These are phyloP conservation scores for Plectosphaerella cucumerina DNA, from an alignment of 2,329 filamentous ascomycete genomes.

Conservation along the genomic window DNA sequence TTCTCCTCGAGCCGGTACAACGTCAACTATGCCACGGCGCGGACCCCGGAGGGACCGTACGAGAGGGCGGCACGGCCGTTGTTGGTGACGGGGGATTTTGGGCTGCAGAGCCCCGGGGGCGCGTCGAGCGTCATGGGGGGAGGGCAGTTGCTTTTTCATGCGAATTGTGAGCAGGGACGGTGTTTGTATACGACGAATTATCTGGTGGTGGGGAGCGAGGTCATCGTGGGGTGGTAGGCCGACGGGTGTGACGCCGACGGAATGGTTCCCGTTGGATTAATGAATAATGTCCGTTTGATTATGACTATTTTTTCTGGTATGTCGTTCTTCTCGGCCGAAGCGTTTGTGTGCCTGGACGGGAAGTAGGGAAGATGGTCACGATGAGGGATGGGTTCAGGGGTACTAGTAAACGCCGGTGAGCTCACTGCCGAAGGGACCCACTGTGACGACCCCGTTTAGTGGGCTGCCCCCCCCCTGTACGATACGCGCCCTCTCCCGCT, in stretches of 20 bases:
- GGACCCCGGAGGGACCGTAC: slow-evolving; percentile 31
- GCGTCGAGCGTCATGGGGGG: slow-evolving; percentile 27
- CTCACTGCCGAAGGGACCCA: background rate
- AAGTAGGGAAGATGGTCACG: background rate
- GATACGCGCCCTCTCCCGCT: background rate
- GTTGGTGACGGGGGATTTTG: slow-evolving; percentile 31
- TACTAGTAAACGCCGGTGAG: background rate
- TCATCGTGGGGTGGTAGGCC: slow-evolving; percentile 7
- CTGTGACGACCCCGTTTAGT: background rate
- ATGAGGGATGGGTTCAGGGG: background rate
- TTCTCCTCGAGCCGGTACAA: slow-evolving; percentile 52
- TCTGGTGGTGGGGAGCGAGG: slow-evolving; percentile 8
- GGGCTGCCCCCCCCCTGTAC: background rate
- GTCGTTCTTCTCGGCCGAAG: background rate
- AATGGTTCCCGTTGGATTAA: background rate
- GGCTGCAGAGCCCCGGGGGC: slow-evolving; percentile 35
- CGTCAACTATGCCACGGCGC: slow-evolving; percentile 53
- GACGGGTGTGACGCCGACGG: background rate
- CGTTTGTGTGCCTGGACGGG: background rate
- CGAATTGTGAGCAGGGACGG: slow-evolving; percentile 25
- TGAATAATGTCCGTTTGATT: background rate
- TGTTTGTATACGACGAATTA: slow-evolving; percentile 29
- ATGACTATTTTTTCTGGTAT: background rate
- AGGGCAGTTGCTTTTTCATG: slow-evolving; percentile 29
- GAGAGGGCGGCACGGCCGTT: slow-evolving; percentile 23